These are phyloP conservation scores for Kingdonia uniflora DNA, from an alignment of 164 flowering plant species.

Conservation along the genomic window DNA sequence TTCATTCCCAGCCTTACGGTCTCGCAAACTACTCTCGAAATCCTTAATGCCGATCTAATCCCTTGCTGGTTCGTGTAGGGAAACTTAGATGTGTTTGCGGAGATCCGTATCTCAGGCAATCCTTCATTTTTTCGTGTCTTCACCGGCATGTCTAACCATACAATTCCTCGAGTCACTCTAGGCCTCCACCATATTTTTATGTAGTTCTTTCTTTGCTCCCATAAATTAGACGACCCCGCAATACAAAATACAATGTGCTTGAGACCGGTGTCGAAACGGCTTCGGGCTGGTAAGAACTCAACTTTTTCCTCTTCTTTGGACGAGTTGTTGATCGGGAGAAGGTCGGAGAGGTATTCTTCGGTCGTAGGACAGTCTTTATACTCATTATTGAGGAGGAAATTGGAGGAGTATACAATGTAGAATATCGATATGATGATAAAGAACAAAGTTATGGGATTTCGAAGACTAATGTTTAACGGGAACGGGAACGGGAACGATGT, in stretches of 20 bases:
- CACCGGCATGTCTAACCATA: conserved; percentile 22
- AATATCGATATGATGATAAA: conserved; percentile 2
- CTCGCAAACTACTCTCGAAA: conserved; percentile 27
- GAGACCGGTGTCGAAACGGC: conserved; percentile 9
- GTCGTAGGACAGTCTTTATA: conserved; percentile 6
- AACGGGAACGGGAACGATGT: conserved; percentile 2
- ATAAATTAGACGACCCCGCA: conserved; percentile 26
- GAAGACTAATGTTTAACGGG: not conserved
- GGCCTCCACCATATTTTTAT: conserved; percentile 30
- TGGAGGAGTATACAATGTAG: conserved; percentile 8
- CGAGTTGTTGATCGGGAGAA: no score
- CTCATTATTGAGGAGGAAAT: conserved; percentile 11
- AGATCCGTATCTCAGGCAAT: conserved; percentile 20
- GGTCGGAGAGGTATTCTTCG: no score
- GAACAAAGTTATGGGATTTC: conserved; percentile 11
- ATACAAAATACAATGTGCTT: conserved; percentile 28
- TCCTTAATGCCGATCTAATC: conserved; percentile 18
- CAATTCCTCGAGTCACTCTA: conserved; percentile 15
- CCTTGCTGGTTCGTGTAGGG: conserved; percentile 23
- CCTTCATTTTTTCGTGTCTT: conserved; percentile 8
- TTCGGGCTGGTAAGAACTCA: not conserved
- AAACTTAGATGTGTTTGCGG: conserved; percentile 18
- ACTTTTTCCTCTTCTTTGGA: conserved; percentile 1
- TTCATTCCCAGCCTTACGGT: conserved; percentile 17
- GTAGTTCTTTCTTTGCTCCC: conserved; percentile 29